These are phyloP conservation scores for Phytopythium montanum DNA, from an alignment of 352 stramenopile genomes.

Conservation along the genomic window DNA sequence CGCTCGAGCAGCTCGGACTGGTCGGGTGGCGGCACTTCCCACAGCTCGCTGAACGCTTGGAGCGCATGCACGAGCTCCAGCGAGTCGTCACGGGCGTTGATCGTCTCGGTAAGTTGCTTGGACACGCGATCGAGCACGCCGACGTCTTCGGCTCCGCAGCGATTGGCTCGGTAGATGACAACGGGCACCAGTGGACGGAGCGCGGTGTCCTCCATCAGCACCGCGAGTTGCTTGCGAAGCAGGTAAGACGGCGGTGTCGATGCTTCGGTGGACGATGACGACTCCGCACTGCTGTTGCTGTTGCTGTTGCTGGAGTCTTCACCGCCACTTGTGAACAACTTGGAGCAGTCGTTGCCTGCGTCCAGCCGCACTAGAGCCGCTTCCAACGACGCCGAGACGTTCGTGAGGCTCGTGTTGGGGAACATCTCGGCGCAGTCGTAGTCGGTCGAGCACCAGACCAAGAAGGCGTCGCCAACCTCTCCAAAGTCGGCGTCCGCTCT, in stretches of 20 bases:
- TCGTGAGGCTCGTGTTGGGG: slow-evolving; percentile 21
- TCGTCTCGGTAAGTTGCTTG: slow-evolving; percentile 14
- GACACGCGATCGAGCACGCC: slow-evolving; percentile 37
- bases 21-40: slow-evolving; percentile 50
- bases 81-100: slow-evolving; percentile 2
- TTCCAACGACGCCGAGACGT: slow-evolving; percentile 23
- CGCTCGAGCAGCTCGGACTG: slow-evolving; percentile 33
- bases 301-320: slow-evolving; percentile 1
- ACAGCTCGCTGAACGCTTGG: slow-evolving; percentile 74
- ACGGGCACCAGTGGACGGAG: slow-evolving; percentile 64
- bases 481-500: slow-evolving; percentile 43
- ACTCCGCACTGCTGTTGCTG: slow-evolving; percentile 1
- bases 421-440: slow-evolving; percentile 38
- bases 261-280: neutral
- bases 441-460: slow-evolving; percentile 42
- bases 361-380: slow-evolving; percentile 38
- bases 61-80: slow-evolving; percentile 51
- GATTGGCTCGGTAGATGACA: slow-evolving; percentile 50
- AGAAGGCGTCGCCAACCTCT: slow-evolving; percentile 35
- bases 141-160: slow-evolving; percentile 44
- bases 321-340: slow-evolving; percentile 14
- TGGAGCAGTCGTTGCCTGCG: slow-evolving; percentile 22
- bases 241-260: slow-evolving; percentile 32
- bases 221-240: slow-evolving; percentile 43
- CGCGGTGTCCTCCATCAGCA: slow-evolving; percentile 37